Base-by-base conservation (phyloP, 2,329 filamentous ascomycete species). In the Claviceps sorghi region DNA sequence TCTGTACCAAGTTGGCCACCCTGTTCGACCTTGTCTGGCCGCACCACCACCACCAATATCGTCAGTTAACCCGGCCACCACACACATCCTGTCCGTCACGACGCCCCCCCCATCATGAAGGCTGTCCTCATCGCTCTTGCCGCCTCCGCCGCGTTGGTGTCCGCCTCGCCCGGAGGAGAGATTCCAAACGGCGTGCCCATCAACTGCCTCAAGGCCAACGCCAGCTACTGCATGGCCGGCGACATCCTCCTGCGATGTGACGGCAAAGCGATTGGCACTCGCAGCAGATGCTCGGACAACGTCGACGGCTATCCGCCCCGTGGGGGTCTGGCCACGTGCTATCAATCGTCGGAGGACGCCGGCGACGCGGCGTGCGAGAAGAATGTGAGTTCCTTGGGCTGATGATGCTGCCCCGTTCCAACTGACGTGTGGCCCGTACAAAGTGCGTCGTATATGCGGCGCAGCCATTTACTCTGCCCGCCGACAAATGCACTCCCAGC, bases 161-260 rank as follows among this genome's bases (percentile, higher is more conserved):
- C 66, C 48, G 67, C 66, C 52, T 50, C 65, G 45, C 67, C 66
- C 58, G 73, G 72, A 49, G 73, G 72, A 50, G 69, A 74, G 58
- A 60, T 58, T 55, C 54, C 54, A 11, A 40, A 56, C 32, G 53
- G 57, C 34, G 53, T 48, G 52, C 60, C 57, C 34, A 67, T 67
- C 60, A 62, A 59, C 53, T 76, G 72, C 60, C 63, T 62, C 50
- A 63, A 64, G 55, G 58, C 70, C 48, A 68, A 72, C 56, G 68
- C 65, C 19, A 65, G 63, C 49, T 76, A 68, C 65, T 76, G 73
- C 60, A 59, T 72, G 44, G 54, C 57, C n/a, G 67, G 64, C 43
- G 69, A 71, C 58, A 73, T 74, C 61, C 75, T 77, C 64, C 67
- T 76, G 55, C 67, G 70, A 48, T 76, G 73, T 60, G 65, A 66